Evolutionary conservation across 176 grass and related monocot genomes (phyloP).

Genomic region (Poa pratensis): DNA sequence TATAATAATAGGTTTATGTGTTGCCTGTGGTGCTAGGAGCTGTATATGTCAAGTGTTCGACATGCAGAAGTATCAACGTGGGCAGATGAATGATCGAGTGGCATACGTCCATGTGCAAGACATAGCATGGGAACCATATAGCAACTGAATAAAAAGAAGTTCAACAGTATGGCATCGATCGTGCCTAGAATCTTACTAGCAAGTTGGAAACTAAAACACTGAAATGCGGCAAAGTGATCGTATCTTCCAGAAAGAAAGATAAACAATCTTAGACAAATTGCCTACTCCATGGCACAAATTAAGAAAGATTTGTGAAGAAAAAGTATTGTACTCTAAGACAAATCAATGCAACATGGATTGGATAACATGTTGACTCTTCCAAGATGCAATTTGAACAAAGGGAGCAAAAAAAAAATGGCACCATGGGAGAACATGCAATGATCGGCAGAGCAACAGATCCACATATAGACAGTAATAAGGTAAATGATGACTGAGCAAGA

Average conservation of each 20-base stretch:
- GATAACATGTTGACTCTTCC: slow-evolving; percentile 15
- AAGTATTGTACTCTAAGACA: background rate
- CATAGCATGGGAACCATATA: background rate
- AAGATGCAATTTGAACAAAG: background rate
- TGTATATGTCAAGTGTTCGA: slow-evolving; percentile 2
- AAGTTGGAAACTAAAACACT: slow-evolving; percentile 1
- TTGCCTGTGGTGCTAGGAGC: background rate
- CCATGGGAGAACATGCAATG: background rate
- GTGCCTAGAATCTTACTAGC: slow-evolving; percentile 6
- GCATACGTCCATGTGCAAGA: slow-evolving; percentile 23
- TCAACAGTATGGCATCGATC: background rate
- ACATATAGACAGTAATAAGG: background rate
- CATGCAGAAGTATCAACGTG: slow-evolving; percentile 6
- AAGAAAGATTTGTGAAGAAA: slow-evolving; percentile 1
- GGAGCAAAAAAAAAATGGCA: background rate
- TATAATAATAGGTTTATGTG: background rate
- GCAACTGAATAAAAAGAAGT: background rate
- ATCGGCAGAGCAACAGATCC: background rate
- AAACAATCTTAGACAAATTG: background rate
- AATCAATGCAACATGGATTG: slow-evolving; percentile 11
- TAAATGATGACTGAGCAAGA: background rate
- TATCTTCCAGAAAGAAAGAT: background rate
- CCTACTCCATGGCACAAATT: too few relatives aligned
- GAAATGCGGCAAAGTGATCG: background rate
- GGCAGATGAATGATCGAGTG: background rate